phyloP scores from a whole-genome alignment of 2,329 filamentous ascomycete species.

The Phyllosticta citribraziliensis region DNA sequence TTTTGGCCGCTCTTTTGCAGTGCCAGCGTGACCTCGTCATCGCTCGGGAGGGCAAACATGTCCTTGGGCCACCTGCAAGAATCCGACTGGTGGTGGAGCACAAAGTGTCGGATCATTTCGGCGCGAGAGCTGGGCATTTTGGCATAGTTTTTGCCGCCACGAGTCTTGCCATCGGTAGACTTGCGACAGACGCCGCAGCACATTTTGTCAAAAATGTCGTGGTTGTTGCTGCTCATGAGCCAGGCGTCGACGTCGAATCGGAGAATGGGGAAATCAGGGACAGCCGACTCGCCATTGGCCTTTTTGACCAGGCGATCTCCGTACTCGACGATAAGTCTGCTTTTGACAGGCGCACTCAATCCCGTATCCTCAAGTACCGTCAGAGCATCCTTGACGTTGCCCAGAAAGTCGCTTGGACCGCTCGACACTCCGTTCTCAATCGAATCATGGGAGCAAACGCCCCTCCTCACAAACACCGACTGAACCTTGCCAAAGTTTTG shows the following conservation, averaged over 20 bases:
- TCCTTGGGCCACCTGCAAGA: conserved; percentile 7
- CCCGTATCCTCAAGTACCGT: conserved; percentile 13
- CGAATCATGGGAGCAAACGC: neutral
- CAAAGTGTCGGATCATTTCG: conserved; percentile 9
- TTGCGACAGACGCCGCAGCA: conserved; percentile 8
- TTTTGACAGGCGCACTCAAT: conserved; percentile 15
- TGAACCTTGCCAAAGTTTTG: neutral
- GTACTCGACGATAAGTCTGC: conserved; percentile 19
- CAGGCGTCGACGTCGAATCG: conserved; percentile 6
- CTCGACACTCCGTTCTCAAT: neutral
- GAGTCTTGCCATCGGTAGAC: conserved; percentile 1
- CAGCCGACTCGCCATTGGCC: neutral
- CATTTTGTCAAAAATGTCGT: conserved; percentile 9
- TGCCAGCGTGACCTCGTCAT: conserved; percentile 2
- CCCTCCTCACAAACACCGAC: conserved; percentile 14
- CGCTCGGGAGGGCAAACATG: conserved; percentile 9
- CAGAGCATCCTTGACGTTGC: conserved; percentile 17
- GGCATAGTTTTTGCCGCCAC: conserved; percentile 9
- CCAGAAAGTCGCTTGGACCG: conserved; percentile 14
- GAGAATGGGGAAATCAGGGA: neutral
- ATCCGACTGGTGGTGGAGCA: neutral
- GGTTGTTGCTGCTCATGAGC: conserved; percentile 8
- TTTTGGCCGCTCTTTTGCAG: neutral
- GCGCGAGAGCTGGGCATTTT: conserved; percentile 6
- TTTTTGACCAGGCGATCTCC: conserved; percentile 11